Evolutionary conservation across 495 filamentous ascomycete species (phyloP), one percentile per base, ranked within the genome.

Genomic region (Aspergillus steynii): DNA sequence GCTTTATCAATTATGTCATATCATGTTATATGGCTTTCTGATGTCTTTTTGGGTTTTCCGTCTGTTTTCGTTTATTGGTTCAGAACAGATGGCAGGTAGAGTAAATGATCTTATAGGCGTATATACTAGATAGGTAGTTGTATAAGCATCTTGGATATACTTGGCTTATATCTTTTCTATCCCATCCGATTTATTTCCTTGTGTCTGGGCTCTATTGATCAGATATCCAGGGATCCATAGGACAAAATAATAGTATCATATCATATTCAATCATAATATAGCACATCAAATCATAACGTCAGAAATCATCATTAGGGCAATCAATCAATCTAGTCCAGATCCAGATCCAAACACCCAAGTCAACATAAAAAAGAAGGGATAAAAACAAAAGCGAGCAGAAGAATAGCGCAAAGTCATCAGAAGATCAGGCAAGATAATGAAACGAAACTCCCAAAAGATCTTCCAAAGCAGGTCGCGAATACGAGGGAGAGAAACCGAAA

Each of bases 401-500:
- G 20, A 20, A 20, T 20, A 20, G 20, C 20, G 20, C 20, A 20
- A 20, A 20, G 20, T 20, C 20, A 20, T 20, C 20, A 20, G 20
- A 20, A 20, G 20, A 20, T 20, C 20, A 20, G 20, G 20, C 20
- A 20, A 20, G 20, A 20, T 20, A 20, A 20, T 20, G 20, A 20
- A 20, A 20, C 20, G 20, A 20, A 20, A 20, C 20, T 20, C 20
- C 20, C 20, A 20, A 20, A 20, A 20, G 20, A 20, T 29, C 42
- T 25, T 50, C 46, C 32, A 20, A 53, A 60, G 7, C 37, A 58
- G n/a, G 50, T 49, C 34, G 63, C 12, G 26, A 25, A 62, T 20
- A 20, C 20, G 20, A 20, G 20, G 20, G 20, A 46, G 15, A 53
- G 26, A 32, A 12, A 52, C 54, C 10, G 26, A 26, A 28, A 64